Conservation (phyloP, 108 stramenopile genomes). For the Hondaea fermentalgiana region DNA sequence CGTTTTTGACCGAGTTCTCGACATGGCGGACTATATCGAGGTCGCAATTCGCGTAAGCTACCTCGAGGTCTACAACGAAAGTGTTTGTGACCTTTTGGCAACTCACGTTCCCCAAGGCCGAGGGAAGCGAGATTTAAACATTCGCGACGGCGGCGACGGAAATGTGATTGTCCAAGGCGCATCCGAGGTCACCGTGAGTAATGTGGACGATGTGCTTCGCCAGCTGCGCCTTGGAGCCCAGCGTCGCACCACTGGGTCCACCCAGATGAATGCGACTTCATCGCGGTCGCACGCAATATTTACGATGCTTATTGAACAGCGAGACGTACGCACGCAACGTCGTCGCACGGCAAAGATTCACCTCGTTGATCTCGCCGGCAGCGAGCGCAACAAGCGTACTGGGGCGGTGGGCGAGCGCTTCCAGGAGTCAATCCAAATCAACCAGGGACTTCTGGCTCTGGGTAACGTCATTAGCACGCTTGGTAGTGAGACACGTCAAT, state of each 20-base stretch:
- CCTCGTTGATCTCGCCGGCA: conserved; percentile 39
- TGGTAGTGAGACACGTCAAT: not conserved
- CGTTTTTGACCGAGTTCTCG: conserved; percentile 26
- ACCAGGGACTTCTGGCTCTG: conserved; percentile 22
- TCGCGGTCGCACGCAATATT: conserved; percentile 38
- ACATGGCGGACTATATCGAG: not conserved
- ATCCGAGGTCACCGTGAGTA: not conserved
- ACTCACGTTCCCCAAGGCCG: not conserved
- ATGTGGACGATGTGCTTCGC: not conserved
- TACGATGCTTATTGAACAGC: conserved; percentile 24
- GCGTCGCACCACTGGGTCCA: not conserved
- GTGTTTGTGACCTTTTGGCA: conserved; percentile 25
- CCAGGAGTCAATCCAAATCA: conserved; percentile 28
- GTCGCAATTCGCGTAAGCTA: not conserved
- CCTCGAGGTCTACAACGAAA: conserved; percentile 40
- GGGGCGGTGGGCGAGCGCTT: conserved; percentile 30
- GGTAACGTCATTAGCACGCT: conserved; percentile 30
- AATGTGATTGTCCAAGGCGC: conserved; percentile 7
- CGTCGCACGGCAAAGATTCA: not conserved
- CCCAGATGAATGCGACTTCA: conserved; percentile 27
- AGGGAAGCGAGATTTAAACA: not conserved
- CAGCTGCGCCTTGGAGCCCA: not conserved
- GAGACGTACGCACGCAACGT: not conserved
- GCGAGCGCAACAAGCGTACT: conserved; percentile 27
- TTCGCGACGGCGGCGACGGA: not conserved